Evolutionary conservation across 1,139 yeast genomes (phyloP), one percentile per base, ranked within the genome.

Genomic region (Meyerozyma smithsonii): DNA sequence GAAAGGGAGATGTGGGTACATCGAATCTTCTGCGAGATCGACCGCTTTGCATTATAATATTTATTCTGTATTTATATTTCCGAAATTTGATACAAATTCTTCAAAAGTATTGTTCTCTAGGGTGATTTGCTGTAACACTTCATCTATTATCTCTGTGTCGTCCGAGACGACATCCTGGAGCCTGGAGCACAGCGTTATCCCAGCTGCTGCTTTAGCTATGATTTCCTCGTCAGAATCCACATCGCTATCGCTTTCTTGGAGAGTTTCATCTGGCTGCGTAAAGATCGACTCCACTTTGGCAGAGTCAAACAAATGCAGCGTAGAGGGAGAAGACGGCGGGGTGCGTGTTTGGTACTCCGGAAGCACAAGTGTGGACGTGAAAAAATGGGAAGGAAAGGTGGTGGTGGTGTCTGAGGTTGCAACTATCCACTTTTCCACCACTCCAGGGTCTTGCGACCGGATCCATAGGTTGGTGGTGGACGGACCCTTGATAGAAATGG

Each of bases 1-100:
- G 96, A 88, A 49, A 69, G 92, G 40, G 96, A 90, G 55, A 47
- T 76, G 24, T 90, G 97, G 97, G 90, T 86, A 1, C 62, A 77
- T 5, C 72, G 77, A 20, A 64, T 89, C 20, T 66, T 76, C 45
- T 62, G 73, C 5, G 95, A 85, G 51, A 69, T 85, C 44, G 89
- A 84, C 46, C 63, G 89, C 43, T 67, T 74, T 49, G 46, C 56
- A 3, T 18, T 16, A 16, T 30, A 18, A 25, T 21, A 30, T 30
- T 17, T n/a, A 30, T 30, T 19, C 15, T 12, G 10, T 8, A 10
- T 10, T 10, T 8, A 30, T 21, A 30, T 30, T 5, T 11, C 16
- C 16, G 15, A 30, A 30, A 30, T 18, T 8, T 8, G 25, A n/a
- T 15, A 12, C 15, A 8, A 20, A 11, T 3, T 18, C 21, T 3